Base-by-base conservation (phyloP, 306 rosid genomes). In the Dalbergia oliveri region DNA sequence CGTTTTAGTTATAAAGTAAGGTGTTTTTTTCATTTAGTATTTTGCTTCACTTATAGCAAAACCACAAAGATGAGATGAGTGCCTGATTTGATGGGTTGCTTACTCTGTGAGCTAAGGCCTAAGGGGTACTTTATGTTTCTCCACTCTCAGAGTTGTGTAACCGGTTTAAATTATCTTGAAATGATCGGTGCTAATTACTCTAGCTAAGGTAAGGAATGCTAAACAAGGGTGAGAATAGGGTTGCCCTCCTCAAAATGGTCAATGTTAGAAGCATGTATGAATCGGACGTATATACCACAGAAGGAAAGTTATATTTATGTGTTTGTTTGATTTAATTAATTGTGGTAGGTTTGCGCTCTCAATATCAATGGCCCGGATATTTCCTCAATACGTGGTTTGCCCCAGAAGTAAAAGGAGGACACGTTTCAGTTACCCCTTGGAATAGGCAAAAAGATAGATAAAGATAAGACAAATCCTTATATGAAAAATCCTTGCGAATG, bases 371-470 rank as follows among this genome's bases (percentile, higher is more conserved):
- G 53, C 53, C 2, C 53, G 11, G 53, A 11, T 47, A n/a, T 47
- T 44, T 68, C 18, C 53, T 34, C 49, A 37, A 11, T 2, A 14
- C 15, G 47, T 59, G 50, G 4, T 1, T 43, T 18, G 66, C 73
- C 12, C 31, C 21, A 5, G 11, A 34, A 41, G 14, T 41, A 8
- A 66, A 54, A 15, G 21, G 11, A 39, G 44, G 68, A 68, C 69
- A 62, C 82, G 75, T 67, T 43, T 66, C 8, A 23, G 34, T 56
- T 44, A 69, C 45, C 75, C 69, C 76, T 1, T 54, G 39, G 37
- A 56, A 56, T 41, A 50, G 15, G 75, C 66, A 77, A 66, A 66
- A 10, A 56, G 14, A 47, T 43, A 15, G 41, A 11, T 5, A 54
- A 47, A 47, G 23, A 0, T 21, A 26, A 26, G 31, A 26, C 31